Base-by-base conservation (phyloP, 345 rosid genomes). In the Syzygium aqueum region DNA sequence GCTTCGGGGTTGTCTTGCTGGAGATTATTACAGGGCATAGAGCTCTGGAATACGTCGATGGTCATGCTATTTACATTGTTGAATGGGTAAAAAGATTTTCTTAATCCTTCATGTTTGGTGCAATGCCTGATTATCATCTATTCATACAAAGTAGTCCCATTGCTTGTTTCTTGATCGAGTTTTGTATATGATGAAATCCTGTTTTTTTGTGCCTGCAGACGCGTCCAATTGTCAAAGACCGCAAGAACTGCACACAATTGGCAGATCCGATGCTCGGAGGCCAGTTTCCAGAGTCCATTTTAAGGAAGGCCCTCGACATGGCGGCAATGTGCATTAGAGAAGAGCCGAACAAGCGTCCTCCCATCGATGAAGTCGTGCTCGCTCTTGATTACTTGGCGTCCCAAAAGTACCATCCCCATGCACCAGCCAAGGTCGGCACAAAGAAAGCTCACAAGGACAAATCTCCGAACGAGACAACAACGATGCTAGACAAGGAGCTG, bases 21-120 rank as follows among this genome's bases (percentile, higher is more conserved):
- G 98, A 95, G 93, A 90, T 96, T 57, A 89, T 96, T 87, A 91
- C 93, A 1, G 98, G 98, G n/a, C 92, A 88, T 28, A 90, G 91
- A 86, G 94, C 96, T 52, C 53, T 93, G 51, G 87, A 91, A 59
- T 67, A 87, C 16, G 63, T 87, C 27, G 86, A 40, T 56, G 88
- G 90, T 50, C 94, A 85, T 86, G 86, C 88, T 28, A 82, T 89
- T 19, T 53, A 53, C 87, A 94, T 96, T 59, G 93, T 89, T 63
- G 88, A 92, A 85, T 95, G 97, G 97, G 98, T 96, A 92, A 87
- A 49, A 14, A 50, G 61, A 65, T 52, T 87, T 17, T 86, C 88
- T 33, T 49, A 57, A 43, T 63, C 84, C 9, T 14, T 8, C 37
- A 28, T 63, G 46, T 30, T 15, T 6, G 61, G 23, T 84, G 51